Evolutionary conservation across 345 rosid genomes (phyloP).

Genomic region (Eucalyptus rudis): DNA sequence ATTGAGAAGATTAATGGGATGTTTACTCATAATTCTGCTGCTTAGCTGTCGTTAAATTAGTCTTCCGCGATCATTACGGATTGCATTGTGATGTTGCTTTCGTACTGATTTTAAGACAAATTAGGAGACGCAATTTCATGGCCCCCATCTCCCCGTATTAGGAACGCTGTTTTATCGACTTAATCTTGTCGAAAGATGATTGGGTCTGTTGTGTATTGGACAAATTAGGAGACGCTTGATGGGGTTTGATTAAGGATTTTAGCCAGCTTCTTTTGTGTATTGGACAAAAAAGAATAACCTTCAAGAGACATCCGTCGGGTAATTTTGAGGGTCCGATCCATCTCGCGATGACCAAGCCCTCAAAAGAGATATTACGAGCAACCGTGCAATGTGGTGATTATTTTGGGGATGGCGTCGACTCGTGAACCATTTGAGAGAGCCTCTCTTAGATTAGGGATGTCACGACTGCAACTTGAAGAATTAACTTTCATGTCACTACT

Average conservation of each 20-base stretch:
- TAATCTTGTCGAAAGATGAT: not conserved
- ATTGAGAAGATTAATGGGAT: not conserved
- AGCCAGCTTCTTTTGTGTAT: not conserved
- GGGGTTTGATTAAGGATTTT: not conserved
- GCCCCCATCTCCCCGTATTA: not conserved
- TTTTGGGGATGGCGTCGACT: not conserved
- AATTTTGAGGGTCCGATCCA: not conserved
- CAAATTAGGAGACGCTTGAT: too few species aligned
- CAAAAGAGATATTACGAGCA: not conserved
- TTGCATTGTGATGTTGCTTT: not conserved
- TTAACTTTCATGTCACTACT: not conserved
- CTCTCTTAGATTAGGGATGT: not conserved
- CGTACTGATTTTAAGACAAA: not conserved
- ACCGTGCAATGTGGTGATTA: not conserved
- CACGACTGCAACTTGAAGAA: not conserved
- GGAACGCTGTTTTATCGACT: not conserved
- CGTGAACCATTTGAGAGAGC: not conserved
- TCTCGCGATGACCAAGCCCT: not conserved
- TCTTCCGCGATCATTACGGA: not conserved
- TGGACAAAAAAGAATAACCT: not conserved
- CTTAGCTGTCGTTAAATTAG: not conserved
- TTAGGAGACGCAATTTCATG: not conserved
- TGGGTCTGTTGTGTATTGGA: not conserved
- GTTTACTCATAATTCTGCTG: not conserved
- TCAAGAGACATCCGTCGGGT: not conserved